Evolutionary conservation across 345 rosid genomes (phyloP), one percentile per base, ranked within the genome.

Genomic region (Eucalyptus erythrocorys): DNA sequence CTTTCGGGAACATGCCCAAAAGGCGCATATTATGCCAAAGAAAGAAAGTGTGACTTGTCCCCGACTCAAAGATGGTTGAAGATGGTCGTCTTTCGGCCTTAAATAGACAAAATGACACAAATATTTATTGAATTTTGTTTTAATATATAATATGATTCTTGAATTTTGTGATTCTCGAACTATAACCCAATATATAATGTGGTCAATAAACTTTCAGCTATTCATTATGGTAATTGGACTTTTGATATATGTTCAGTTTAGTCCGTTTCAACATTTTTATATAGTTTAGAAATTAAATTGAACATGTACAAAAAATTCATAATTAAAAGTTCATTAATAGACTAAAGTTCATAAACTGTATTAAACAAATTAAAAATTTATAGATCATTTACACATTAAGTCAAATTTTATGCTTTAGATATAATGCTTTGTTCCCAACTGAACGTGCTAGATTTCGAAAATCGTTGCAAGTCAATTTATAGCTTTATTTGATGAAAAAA

Each of bases 301-400:
- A 19, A 51, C 0, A 51, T 0, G 2, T 51, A 51, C 10, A 51
- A 19, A 50, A 48, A 51, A 0, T 50, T 17, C 9, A 50, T 0
- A 50, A 50, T 50, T 50, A 50, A 50, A 50, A 50, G 0, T 50
- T 50, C 1, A 17, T 51, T 51, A 50, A 50, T 50, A 4, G 0
- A 0, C 8, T 50, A 50, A 50, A 50, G 0, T 51, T 51, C 24
- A 51, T 0, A 51, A 0, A 19, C 0, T 7, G 0, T 0, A 51
- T 51, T 51, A 3, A 51, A 51, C 24, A 51, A 19, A 51, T 51
- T 19, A 51, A 51, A 51, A 51, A 51, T 3, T 19, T 51, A 51
- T 19, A 1, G 24, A 19, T 0, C 24, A 51, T 51, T 51, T 51
- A 0, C 24, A 51, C 55, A 51, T 19, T 51, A 0, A 51, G 55